These are phyloP conservation scores for Bretziella fagacearum DNA, from an alignment of 2,329 filamentous ascomycete genomes.

Conservation along the genomic window DNA sequence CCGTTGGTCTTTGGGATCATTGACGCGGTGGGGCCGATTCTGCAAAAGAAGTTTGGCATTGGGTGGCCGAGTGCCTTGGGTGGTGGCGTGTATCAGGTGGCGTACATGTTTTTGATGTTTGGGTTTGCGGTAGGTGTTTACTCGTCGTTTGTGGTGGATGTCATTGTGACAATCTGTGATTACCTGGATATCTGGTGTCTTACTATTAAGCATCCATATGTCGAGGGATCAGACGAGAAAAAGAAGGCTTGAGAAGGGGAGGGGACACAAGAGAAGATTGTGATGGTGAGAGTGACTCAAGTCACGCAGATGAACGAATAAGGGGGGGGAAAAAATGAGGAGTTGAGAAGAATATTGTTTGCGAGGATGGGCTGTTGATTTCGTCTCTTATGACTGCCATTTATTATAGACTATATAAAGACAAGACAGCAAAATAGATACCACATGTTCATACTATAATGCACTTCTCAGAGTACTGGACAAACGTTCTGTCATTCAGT, in stretches of 20 bases:
- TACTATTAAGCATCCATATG: conserved; percentile 74
- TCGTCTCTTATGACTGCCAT: too few relatives aligned
- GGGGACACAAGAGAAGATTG: background rate
- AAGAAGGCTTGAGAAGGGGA: conserved; percentile 21
- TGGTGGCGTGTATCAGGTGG: conserved; percentile 68
- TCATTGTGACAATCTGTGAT: conserved; percentile 95
- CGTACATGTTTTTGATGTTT: conserved; percentile 77
- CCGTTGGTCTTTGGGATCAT: conserved; percentile 64
- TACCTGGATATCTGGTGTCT: conserved; percentile 97
- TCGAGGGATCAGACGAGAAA: conserved; percentile 26
- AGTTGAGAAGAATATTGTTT: background rate
- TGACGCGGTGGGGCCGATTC: conserved; percentile 59
- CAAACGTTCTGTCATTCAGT: too few relatives aligned
- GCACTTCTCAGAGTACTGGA: too few relatives aligned
- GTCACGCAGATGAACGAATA: background rate
- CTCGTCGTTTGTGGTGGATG: conserved; percentile 90
- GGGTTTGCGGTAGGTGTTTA: conserved; percentile 81
- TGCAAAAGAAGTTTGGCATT: conserved; percentile 37
- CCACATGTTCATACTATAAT: too few relatives aligned
- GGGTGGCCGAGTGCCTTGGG: conserved; percentile 67
- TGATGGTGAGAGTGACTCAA: background rate
- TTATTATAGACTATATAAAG: too few relatives aligned
- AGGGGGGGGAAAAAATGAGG: background rate
- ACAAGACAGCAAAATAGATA: too few relatives aligned
- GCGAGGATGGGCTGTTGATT: too few relatives aligned